Percentiles rank a stretch among this genome's conserved stretches.
Conservation (phyloP, 2,329 filamentous ascomycete genomes). For the Chaetothyriales sp. region DNA sequence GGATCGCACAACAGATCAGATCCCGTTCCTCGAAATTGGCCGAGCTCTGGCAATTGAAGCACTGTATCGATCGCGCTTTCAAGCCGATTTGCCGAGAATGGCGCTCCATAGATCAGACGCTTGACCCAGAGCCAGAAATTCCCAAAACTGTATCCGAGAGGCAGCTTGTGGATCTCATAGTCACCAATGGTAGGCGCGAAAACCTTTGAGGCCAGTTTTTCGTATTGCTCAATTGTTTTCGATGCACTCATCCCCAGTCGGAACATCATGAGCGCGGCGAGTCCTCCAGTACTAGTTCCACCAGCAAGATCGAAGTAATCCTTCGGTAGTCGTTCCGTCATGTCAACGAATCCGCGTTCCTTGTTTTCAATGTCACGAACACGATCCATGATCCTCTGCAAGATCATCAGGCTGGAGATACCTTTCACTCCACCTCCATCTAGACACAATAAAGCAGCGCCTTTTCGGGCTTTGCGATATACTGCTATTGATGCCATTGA, state of each 20-base stretch:
- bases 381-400: slow-evolving; percentile 11
- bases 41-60: slow-evolving; percentile 1
- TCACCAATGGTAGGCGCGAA: slow-evolving; percentile 8
- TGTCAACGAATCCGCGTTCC: neutral
- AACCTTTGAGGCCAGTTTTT: slow-evolving; percentile 8
- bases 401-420: slow-evolving; percentile 11
- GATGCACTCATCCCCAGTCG: slow-evolving; percentile 13
- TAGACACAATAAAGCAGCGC: slow-evolving; percentile 5
- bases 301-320: slow-evolving; percentile 15
- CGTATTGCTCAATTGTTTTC: slow-evolving; percentile 8
- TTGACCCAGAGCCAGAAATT: slow-evolving; percentile 10
- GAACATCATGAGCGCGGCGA: slow-evolving; percentile 16
- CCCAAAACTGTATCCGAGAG: slow-evolving; percentile 6
- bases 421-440: slow-evolving; percentile 15
- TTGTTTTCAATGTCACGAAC: slow-evolving; percentile 10
- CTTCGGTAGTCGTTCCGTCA: slow-evolving; percentile 7
- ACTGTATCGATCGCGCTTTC: slow-evolving; percentile 11
- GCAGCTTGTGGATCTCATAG: slow-evolving; percentile 4
- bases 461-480: neutral
- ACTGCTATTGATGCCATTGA: too few species aligned
- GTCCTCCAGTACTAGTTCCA: slow-evolving; percentile 17
- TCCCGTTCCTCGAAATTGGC: neutral
- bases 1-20: neutral
- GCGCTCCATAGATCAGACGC: slow-evolving; percentile 2
- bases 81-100: slow-evolving; percentile 8